Base-by-base conservation (phyloP, 1,139 yeast species). In the Geotrichum fermentans region DNA sequence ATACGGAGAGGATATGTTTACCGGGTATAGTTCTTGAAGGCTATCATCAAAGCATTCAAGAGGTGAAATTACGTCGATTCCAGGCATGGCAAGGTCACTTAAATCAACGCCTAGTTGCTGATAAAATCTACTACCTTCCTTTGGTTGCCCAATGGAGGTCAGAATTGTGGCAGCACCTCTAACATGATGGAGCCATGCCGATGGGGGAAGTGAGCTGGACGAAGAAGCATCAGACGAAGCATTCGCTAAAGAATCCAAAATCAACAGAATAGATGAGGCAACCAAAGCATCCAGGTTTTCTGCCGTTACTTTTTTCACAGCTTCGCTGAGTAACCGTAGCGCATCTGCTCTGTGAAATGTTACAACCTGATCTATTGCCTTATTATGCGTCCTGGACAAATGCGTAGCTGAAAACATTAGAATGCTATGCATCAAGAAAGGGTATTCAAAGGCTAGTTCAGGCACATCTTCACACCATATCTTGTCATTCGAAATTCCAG, bases 131-230 rank as follows among this genome's bases (percentile, higher is more conserved):
- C 68, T 62, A 14, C 81, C 75, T 55, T 85, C 90, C 14, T 92
- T 87, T 49, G 89, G 71, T 2, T 96, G 96, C 86, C 97, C 89
- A 16, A 89, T 96, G 0, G 97, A 95, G 0, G 96, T 85, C 50
- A 90, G 72, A 43, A 90, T 90, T 0, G 97, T 90, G 4, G 96
- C 96, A 0, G 97, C 96, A 20, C 97, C 97, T 60, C 94, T 86
- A 13, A 90, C 97, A 63, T 90, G 97, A 71, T 88, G 92, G 51
- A 90, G 82, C 97, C 97, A 90, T 0, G 97, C 96, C 6, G 94
- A 82, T 1, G 97, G 92, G 1, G 96, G 95, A 48, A 89, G 69
- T 3, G 87, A 78, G 40, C 65, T 54, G 21, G 68, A 52, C 5
- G 58, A 48, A 54, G 62, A 60, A 20, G 62, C 60, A 14, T 26